Percentiles rank a stretch among this genome's conserved stretches.
Evolutionary conservation across 2,329 filamentous ascomycete genomes (phyloP).

Genomic region (Penicillium sp.): DNA sequence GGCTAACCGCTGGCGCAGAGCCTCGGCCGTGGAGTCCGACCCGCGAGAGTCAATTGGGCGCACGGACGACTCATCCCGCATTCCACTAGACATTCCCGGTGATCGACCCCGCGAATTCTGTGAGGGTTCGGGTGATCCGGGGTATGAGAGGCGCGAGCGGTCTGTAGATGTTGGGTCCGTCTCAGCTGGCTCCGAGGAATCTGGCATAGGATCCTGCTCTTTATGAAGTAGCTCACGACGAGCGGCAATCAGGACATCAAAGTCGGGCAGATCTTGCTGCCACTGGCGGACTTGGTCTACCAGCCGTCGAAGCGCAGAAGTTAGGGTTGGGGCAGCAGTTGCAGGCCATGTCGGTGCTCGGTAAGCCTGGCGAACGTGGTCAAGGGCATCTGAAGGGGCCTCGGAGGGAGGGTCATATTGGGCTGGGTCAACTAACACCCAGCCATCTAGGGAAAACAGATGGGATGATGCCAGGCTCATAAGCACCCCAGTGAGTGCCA

Average conservation of each 20-base stretch:
- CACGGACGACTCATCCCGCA: slow-evolving; percentile 24
- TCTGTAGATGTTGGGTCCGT: slow-evolving; percentile 18
- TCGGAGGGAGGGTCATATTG: slow-evolving; percentile 48
- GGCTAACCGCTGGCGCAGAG: slow-evolving; percentile 37
- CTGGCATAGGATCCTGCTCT: slow-evolving; percentile 26
- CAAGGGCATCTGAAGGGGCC: slow-evolving; percentile 33
- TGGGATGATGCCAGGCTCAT: slow-evolving; percentile 82
- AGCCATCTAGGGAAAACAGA: slow-evolving; percentile 83
- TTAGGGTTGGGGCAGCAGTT: slow-evolving; percentile 49
- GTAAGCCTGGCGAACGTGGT: slow-evolving; percentile 31
- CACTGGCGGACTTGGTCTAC: slow-evolving; percentile 64
- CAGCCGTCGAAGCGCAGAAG: slow-evolving; percentile 60
- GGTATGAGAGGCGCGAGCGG: slow-evolving; percentile 17
- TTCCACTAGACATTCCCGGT: slow-evolving; percentile 17
- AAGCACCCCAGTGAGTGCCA: slow-evolving; percentile 81
- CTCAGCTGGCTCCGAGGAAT: slow-evolving; percentile 25
- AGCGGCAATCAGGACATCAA: slow-evolving; percentile 69
- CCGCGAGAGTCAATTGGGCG: slow-evolving; percentile 25
- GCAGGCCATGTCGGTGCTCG: slow-evolving; percentile 52
- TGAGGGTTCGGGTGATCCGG: slow-evolving; percentile 20
- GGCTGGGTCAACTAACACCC: slow-evolving; percentile 75
- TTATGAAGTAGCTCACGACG: slow-evolving; percentile 46
- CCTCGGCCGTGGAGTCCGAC: slow-evolving; percentile 28
- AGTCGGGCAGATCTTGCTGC: slow-evolving; percentile 66
- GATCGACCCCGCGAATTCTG: slow-evolving; percentile 20